Base-by-base conservation (phyloP, 164 flowering plant genomes). In the Hamamelis virginiana region DNA sequence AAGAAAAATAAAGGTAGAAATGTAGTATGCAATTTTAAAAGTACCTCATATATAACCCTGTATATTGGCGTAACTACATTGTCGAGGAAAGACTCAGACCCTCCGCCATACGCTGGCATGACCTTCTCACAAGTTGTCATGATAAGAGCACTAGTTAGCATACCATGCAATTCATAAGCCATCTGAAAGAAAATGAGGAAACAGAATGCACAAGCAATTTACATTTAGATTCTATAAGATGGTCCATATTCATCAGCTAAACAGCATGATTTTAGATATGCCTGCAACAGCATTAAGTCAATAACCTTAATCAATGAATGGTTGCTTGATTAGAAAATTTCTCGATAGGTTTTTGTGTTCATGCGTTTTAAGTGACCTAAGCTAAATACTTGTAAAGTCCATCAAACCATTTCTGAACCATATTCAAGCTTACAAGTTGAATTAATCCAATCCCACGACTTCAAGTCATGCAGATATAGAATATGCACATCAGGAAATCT, bases 11-110 rank as follows among this genome's bases (percentile, higher is more conserved):
- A 8, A 48, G 5, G 45, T 59, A 23, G 11, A 15, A 43, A 57
- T n/a, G n/a, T n/a, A n/a, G n/a, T n/a, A n/a, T n/a, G n/a, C n/a
- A n/a, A n/a, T 43, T 55, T 25, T 22, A 62, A 13, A 14, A 47
- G 16, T 85, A 95, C 99, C 97, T 92, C 62, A 68, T 71, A 66
- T 74, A 92, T 85, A 73, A 95, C 95, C 15, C 23, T 62, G 81
- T 95, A 95, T 62, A 95, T 83, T 12, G 97, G 99, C 16, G 83
- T 80, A 71, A 95, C 87, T 64, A 95, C 88, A 73, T 85, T 76
- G 41, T 76, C 80, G 44, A 95, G 93, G 80, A 95, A 95, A 64
- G 91, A 80, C 65, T 92, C 96, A 21, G 75, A 25, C 10, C 64
- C 90, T 70, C 91, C 91, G 62, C 92, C 94, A 83, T 86, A 87